phyloP scores from a whole-genome alignment of 805 yeast genomes.

The Suhomyces tanzawaensis region DNA sequence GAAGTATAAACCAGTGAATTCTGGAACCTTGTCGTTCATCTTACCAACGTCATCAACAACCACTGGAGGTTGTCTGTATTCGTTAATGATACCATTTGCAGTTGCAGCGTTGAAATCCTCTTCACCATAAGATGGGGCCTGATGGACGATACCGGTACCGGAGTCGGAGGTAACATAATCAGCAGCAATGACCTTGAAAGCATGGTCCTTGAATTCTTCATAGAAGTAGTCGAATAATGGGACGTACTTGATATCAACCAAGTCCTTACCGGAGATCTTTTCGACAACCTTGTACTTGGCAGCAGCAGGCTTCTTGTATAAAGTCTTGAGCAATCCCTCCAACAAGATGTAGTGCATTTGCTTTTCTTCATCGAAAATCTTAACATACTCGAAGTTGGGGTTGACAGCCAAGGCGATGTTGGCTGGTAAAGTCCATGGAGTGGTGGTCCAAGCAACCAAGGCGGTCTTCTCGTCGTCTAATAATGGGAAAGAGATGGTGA shows the following conservation, averaged over 20 bases:
- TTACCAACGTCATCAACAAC: constrained; percentile 93
- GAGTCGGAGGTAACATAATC: constrained; percentile 88
- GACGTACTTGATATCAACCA: constrained; percentile 74
- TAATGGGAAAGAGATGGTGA: constrained; percentile 84
- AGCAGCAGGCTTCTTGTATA: constrained; percentile 92
- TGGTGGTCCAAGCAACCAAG: constrained; percentile 97
- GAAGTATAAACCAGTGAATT: constrained; percentile 80
- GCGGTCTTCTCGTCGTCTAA: constrained; percentile 76
- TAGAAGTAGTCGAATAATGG: constrained; percentile 84
- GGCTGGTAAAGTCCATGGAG: constrained; percentile 99
- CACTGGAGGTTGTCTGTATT: constrained; percentile 75
- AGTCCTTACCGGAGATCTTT: constrained; percentile 72
- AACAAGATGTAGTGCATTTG: constrained; percentile 78
- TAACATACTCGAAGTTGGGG: constrained; percentile 87
- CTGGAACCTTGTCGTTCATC: constrained; percentile 72
- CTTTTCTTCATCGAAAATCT: constrained; percentile 85
- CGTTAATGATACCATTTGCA: constrained; percentile 69
- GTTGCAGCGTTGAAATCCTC: constrained; percentile 88
- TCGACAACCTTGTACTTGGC: constrained; percentile 85
- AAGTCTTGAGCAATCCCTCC: constrained; percentile 75
- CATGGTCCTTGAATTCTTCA: constrained; percentile 71
- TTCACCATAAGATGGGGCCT: constrained; percentile 99
- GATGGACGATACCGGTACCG: constrained; percentile 99
- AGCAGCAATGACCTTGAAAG: constrained; percentile 78
- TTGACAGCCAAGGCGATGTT: constrained; percentile 90